Evolutionary conservation across 179 eudicot genomes (phyloP), one percentile per base, ranked within the genome.

Genomic region (Beta corolliflora): DNA sequence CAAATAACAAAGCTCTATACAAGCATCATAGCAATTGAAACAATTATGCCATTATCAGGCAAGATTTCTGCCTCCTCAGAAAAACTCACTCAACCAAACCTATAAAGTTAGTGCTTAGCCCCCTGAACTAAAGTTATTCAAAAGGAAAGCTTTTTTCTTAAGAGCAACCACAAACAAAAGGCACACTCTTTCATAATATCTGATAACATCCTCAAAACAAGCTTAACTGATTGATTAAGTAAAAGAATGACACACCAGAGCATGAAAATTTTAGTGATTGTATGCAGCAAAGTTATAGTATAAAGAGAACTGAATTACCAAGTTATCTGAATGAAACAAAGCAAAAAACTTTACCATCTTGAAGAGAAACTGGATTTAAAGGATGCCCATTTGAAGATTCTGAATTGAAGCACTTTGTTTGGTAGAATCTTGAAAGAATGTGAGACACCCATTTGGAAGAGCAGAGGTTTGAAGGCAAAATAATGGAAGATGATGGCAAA

Each of bases 341-440:
- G 14, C 2, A 65, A 55, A 73, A 79, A 77, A 87, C 41, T 5
- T 82, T 78, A 93, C 93, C 93, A 85, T 90, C 90, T 54, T 81
- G 89, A 75, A 87, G 79, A 85, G 91, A 85, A 78, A 89, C 87
- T 8, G 92, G 87, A 88, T 90, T 88, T 4, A 88, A 83, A 77
- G 96, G 89, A 82, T 84, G 76, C 87, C 97, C 96, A 90, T 93
- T 93, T 67, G 92, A 80, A 48, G 87, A 89, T 69, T 85, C 89
- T 75, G 90, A 80, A 79, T 86, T 87, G 54, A 91, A 87, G 78
- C 89, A 83, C 79, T 84, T 90, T 65, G 76, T 85, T 19, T 78
- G 44, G 64, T 75, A 82, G 56, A 84, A 78, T 78, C 86, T 85
- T 7, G 89, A 85, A n/a, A 75, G 83, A 90, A 85, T 81, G 45